Base-by-base conservation (phyloP, 768 basidiomycete species). In the Boletus subparvulus region DNA sequence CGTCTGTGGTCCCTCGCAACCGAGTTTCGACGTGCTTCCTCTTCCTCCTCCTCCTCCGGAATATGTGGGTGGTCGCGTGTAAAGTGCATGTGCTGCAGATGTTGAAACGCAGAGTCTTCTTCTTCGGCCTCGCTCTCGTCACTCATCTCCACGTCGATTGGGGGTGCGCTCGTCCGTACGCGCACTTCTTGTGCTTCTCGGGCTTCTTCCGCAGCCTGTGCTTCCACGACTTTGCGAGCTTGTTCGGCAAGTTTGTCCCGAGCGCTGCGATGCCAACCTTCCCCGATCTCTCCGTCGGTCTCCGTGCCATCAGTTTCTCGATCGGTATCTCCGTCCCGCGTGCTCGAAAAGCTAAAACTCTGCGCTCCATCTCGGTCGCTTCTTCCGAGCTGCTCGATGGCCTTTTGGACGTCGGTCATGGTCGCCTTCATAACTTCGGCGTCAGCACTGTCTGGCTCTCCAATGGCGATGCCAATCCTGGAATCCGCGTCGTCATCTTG, bases 341-440 rank as follows among this genome's bases (percentile, higher is more conserved):
- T 83, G 64, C 88, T 89, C 3, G 84, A 79, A 65, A 92, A 94
- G 63, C 88, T 89, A 70, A 90, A 90, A 64, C 89, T 88, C 30
- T 85, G 80, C 1, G 78, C 74, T 8, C 82, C 85, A 54, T 87
- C 84, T 16, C 75, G 75, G 63, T 81, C 81, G 32, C 74, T 75
- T 44, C 78, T 76, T 9, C 87, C 89, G 26, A 94, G 85, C 64
- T 94, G 90, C 58, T 94, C 90, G 63, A 95, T 94, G 19, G 92
- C 93, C 61, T 90, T 77, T 70, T 96, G 90, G 7, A 96, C 90
- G 55, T 95, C 92, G 3, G 88, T 92, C 80, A 95, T 80, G 3
- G 93, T 96, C 2, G 87, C 90, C 39, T 83, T 83, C 90, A 96
- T 93, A 54, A 89, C 82, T 58, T 83, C 83, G 14, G 75, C 80